A percentile compares a stretch with the other conserved stretches of the same genome.
Evolutionary conservation across 805 yeast genomes (phyloP).

Genomic region (Lachancea nothofagi): DNA sequence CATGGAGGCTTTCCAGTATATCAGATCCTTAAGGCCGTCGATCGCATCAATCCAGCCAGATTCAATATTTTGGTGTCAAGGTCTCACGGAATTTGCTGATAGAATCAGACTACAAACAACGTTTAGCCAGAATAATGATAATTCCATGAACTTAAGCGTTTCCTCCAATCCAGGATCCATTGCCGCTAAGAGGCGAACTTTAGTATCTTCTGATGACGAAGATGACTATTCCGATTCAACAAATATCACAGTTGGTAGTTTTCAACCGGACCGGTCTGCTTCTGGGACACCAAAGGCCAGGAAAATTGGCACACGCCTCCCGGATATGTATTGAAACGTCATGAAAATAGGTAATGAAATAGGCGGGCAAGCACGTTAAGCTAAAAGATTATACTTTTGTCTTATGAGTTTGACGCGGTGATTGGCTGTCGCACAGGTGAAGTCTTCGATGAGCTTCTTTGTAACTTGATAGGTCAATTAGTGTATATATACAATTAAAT

Average conservation of each 20-base stretch:
- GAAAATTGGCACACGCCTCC: neutral
- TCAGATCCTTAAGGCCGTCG: conserved; percentile 26
- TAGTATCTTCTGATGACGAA: conserved; percentile 7
- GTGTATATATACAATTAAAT: conserved; percentile 1
- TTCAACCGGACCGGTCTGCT: neutral
- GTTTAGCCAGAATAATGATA: neutral
- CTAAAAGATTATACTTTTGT: too few relatives aligned
- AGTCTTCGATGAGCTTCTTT: too few relatives aligned
- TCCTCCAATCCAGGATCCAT: neutral
- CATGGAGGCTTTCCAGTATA: conserved; percentile 27
- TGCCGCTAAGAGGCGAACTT: conserved; percentile 9
- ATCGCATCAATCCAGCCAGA: conserved; percentile 19
- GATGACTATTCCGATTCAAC: neutral
- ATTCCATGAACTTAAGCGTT: neutral
- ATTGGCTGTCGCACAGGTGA: too few relatives aligned
- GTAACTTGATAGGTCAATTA: too few relatives aligned
- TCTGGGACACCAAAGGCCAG: conserved; percentile 4
- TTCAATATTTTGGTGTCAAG: conserved; percentile 22
- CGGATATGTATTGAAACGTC: too few relatives aligned
- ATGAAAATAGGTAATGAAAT: neutral
- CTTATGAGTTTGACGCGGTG: too few relatives aligned
- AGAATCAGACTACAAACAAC: conserved; percentile 15
- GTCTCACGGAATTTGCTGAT: conserved; percentile 23
- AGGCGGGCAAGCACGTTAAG: too few relatives aligned
- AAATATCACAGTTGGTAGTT: neutral